These are phyloP conservation scores for Serendipita sp. DNA, from an alignment of 1,284 basidiomycete genomes.

Conservation along the genomic window DNA sequence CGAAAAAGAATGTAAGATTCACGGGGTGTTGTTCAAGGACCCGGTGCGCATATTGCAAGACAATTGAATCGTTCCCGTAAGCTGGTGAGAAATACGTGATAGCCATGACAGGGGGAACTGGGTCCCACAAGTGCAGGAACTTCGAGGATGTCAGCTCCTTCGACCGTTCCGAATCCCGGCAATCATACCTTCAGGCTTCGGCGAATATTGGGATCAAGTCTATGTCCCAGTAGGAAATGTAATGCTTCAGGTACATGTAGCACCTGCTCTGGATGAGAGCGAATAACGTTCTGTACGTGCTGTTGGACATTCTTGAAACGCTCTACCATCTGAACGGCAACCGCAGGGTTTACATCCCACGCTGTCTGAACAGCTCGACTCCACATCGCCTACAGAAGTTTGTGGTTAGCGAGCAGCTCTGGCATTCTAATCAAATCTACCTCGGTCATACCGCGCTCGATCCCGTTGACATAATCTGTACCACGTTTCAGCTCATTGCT, in stretches of 20 bases:
- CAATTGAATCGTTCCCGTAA: constrained; percentile 69
- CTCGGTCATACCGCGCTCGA: constrained; percentile 46
- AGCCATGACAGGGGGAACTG: constrained; percentile 78
- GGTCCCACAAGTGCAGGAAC: constrained; percentile 76
- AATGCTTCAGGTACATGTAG: constrained; percentile 71
- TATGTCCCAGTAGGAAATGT: constrained; percentile 64
- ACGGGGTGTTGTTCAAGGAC: constrained; percentile 92
- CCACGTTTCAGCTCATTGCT: constrained; percentile 60
- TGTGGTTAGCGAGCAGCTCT: constrained; percentile 9
- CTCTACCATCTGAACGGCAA: constrained; percentile 73
- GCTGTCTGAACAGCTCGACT: constrained; percentile 49
- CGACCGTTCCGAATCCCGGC: neutral
- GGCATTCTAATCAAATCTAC: constrained; percentile 26
- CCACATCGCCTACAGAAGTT: constrained; percentile 49
- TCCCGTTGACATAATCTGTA: constrained; percentile 38
- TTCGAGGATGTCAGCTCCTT: neutral
- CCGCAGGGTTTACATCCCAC: constrained; percentile 74
- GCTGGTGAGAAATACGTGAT: constrained; percentile 77
- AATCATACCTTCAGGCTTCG: constrained; percentile 45
- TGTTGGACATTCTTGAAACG: constrained; percentile 61
- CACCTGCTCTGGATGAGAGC: constrained; percentile 56
- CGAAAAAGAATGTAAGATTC: constrained; percentile 95
- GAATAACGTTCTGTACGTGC: constrained; percentile 69
- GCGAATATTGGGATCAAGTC: constrained; percentile 37
- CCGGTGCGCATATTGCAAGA: constrained; percentile 94